These are phyloP conservation scores for Verticillium nonalfalfae DNA, from an alignment of 2,329 filamentous ascomycete genomes.

Conservation along the genomic window DNA sequence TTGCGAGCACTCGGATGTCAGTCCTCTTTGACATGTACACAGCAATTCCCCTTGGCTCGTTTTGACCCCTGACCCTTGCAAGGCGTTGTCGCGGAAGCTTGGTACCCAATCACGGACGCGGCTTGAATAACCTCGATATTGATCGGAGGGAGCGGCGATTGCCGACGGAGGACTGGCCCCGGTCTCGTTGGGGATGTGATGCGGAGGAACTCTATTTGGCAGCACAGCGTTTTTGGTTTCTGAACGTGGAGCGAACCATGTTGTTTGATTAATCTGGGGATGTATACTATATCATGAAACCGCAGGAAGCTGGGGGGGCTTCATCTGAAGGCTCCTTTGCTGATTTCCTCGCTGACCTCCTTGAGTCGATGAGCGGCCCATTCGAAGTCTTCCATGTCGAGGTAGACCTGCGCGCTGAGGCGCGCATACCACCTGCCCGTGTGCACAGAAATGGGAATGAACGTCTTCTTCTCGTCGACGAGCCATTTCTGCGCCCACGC, in stretches of 20 bases:
- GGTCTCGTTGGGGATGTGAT: background rate
- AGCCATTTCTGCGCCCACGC: slow-evolving; percentile 54
- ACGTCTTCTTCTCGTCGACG: slow-evolving; percentile 60
- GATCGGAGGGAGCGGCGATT: background rate
- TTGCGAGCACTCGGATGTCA: no score
- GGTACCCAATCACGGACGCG: background rate
- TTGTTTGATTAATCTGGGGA: no score
- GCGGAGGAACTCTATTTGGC: background rate
- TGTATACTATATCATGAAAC: no score
- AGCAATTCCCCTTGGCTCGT: no score
- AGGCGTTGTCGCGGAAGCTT: background rate
- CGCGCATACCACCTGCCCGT: slow-evolving; percentile 61
- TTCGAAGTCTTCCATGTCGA: slow-evolving; percentile 72
- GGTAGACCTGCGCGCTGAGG: slow-evolving; percentile 75
- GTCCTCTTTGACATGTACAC: no score
- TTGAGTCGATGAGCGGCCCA: slow-evolving; percentile 57
- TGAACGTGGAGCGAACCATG: no score
- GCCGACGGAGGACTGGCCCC: background rate
- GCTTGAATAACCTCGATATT: background rate
- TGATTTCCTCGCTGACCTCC: slow-evolving; percentile 34
- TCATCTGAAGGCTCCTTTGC: slow-evolving; percentile 11
- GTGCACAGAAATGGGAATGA: slow-evolving; percentile 59
- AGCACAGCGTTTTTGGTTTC: no score
- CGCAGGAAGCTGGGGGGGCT: no score
- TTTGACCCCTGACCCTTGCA: background rate